Evolutionary conservation across 2,329 filamentous ascomycete species (phyloP).

Genomic region (Aspergillus hiratsukae): DNA sequence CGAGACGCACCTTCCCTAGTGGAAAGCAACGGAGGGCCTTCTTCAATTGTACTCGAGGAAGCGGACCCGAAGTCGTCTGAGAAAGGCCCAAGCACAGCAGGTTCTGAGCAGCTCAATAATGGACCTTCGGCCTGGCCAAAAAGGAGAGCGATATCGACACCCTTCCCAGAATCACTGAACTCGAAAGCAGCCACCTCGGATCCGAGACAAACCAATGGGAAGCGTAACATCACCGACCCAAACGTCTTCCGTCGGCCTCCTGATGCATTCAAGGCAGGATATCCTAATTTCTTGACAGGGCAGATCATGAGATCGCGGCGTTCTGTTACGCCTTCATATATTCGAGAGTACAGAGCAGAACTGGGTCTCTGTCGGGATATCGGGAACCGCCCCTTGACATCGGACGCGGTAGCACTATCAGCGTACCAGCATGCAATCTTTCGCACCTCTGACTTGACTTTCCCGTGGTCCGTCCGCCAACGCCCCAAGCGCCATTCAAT

Average conservation of each 20-base stretch:
- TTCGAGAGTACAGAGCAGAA: slow-evolving; percentile 21
- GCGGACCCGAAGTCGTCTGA: slow-evolving; percentile 18
- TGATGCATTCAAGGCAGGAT: slow-evolving; percentile 25
- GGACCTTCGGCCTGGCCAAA: slow-evolving; percentile 25
- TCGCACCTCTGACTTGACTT: slow-evolving; percentile 17
- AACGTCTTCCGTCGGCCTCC: slow-evolving; percentile 33
- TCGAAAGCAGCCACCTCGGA: slow-evolving; percentile 23
- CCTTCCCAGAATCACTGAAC: slow-evolving; percentile 21
- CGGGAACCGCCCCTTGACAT: slow-evolving; percentile 20
- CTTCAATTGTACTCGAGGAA: slow-evolving; percentile 19
- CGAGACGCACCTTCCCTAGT: slow-evolving; percentile 4
- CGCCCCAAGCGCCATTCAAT: slow-evolving; percentile 52
- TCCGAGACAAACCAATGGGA: slow-evolving; percentile 22
- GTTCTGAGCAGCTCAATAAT: slow-evolving; percentile 30
- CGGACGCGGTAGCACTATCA: slow-evolving; percentile 26
- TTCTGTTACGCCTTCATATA: slow-evolving; percentile 19
- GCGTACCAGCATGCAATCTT: slow-evolving; percentile 22
- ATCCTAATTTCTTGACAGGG: slow-evolving; percentile 11
- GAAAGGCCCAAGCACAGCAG: slow-evolving; percentile 16
- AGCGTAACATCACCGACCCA: slow-evolving; percentile 41
- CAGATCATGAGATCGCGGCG: slow-evolving; percentile 11
- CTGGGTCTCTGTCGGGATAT: slow-evolving; percentile 15
- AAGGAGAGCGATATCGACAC: slow-evolving; percentile 27
- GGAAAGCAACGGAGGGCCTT: slow-evolving; percentile 12
- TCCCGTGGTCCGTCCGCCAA: slow-evolving; percentile 27